Conservation (phyloP, 495 filamentous ascomycete species). For the Xylaria longipes region DNA sequence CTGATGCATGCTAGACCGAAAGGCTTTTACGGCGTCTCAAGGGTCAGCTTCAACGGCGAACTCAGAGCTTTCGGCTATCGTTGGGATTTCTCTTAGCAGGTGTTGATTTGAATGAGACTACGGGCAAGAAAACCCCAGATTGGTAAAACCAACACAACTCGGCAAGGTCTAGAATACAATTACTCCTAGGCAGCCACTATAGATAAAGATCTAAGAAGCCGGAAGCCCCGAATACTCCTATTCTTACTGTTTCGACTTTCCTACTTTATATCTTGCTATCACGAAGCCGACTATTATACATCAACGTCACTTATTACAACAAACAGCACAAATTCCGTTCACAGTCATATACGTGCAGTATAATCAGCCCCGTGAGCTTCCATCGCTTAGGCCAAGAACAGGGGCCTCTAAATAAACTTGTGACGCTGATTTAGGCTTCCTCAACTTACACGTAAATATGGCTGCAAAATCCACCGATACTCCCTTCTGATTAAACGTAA, state of each 20-base stretch:
- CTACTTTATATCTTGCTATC: not conserved
- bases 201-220: not conserved
- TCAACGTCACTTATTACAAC: not conserved
- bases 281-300: not conserved
- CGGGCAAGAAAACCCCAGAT: not conserved
- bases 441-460: not conserved
- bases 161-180: not conserved
- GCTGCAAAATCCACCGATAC: not conserved
- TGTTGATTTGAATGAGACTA: not conserved
- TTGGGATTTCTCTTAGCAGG: not conserved
- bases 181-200: not conserved
- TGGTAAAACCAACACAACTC: not conserved
- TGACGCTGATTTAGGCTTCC: not conserved
- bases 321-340: not conserved
- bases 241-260: not conserved
- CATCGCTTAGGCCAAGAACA: not conserved
- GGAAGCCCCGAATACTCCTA: not conserved
- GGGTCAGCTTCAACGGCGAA: not conserved
- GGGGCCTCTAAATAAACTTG: not conserved
- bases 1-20: slow-evolving; percentile 27
- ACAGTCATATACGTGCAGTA: not conserved
- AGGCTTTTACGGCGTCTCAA: slow-evolving; percentile 5
- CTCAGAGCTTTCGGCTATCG: not conserved
- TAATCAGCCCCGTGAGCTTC: not conserved
- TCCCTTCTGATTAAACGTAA: not conserved